Base-by-base conservation (phyloP, 2,329 filamentous ascomycete genomes). In the Clonostachys chloroleuca region DNA sequence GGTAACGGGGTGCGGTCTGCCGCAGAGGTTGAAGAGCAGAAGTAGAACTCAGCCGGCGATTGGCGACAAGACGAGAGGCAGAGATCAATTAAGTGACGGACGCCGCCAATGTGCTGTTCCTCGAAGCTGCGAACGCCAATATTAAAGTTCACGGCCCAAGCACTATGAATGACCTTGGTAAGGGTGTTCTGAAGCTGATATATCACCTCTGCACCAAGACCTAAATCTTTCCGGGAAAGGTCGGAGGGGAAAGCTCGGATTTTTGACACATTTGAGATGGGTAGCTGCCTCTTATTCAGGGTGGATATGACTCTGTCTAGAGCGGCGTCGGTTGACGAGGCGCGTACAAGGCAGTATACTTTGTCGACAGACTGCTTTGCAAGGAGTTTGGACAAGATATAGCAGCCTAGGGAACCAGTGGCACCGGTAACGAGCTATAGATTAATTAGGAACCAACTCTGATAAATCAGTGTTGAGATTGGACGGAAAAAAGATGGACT, bases 401-500 rank as follows among this genome's bases (percentile, higher is more conserved):
- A 80, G 1, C 78, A 74, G 6, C 83, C 83, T 0, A 86, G 68
- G 3, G 80, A 81, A 7, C 83, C 83, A 1, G 83, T 86, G 2
- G 75, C 74, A 13, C 83, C 83, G 2, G 83, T 86, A 13, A 86
- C 57, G 8, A 81, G 53, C 18, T 20, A 20, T 5, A 20, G 4
- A 20, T 4, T 20, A 20, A 20, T 20, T 20, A 20, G 18, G 18
- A 20, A 20, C 18, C 18, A 20, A 20, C 4, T 20, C 18, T 20
- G 18, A 20, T 5, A 20, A 20, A 20, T 20, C 4, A 20, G 18
- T 20, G 18, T 20, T 20, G 18, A 20, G 18, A 20, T 20, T 20
- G 5, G 5, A 20, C 18, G 18, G 18, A 20, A 20, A 20, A 5
- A 20, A 20, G 18, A 20, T 20, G 18, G 18, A 20, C 18, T 20